Conservation (phyloP, 192 early-diverging fungal species). For the Glomus cerebriforme region DNA sequence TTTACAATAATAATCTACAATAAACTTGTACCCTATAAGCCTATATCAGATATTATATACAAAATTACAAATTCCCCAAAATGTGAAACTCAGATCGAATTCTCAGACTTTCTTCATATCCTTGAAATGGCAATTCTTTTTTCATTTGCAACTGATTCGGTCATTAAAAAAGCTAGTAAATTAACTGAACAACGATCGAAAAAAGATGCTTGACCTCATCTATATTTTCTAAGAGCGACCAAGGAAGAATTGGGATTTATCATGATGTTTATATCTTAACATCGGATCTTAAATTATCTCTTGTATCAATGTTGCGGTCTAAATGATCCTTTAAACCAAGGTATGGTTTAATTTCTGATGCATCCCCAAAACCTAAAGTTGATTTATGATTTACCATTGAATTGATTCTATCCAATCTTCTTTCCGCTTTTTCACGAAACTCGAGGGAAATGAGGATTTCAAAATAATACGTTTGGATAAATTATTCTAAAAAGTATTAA, state of each 20-base stretch:
- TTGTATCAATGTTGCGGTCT: conserved; percentile 88
- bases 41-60: not conserved
- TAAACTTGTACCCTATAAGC: too few relatives aligned
- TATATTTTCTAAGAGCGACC: too few relatives aligned
- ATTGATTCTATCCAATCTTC: conserved; percentile 53
- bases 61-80: not conserved
- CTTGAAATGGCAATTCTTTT: conserved; percentile 63
- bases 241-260: conserved; percentile 46
- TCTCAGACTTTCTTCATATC: conserved; percentile 39
- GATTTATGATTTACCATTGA: conserved; percentile 38
- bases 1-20: too few relatives aligned
- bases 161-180: too few relatives aligned
- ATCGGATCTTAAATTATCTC: conserved; percentile 77
- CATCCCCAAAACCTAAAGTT: conserved; percentile 47
- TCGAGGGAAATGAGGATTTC: conserved; percentile 59
- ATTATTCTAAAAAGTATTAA: conserved; percentile 4
- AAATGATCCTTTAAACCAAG: conserved; percentile 80
- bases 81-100: conserved; percentile 13
- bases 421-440: conserved; percentile 63
- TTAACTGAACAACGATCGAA: too few relatives aligned
- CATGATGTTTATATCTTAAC: conserved; percentile 49
- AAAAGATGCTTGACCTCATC: too few relatives aligned
- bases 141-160: conserved; percentile 65
- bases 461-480: conserved; percentile 53
- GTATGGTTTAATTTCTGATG: conserved; percentile 76